Conservation (phyloP, 2,329 filamentous ascomycete genomes). For the Trichoderma aggressivum region DNA sequence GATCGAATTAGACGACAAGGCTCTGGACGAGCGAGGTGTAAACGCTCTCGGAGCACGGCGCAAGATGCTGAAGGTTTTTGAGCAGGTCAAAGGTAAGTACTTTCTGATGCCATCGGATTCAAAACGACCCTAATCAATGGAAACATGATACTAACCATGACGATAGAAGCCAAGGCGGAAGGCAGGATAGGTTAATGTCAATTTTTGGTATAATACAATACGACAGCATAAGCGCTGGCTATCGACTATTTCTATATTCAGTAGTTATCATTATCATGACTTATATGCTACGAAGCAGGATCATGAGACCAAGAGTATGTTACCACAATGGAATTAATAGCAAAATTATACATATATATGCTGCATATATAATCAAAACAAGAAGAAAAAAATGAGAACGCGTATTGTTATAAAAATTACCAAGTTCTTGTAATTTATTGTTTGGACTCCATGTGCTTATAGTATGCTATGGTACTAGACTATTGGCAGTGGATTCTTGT, state of each 20-base stretch:
- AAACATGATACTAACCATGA: slow-evolving; percentile 22
- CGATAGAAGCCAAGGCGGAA: slow-evolving; percentile 65
- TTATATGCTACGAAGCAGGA: slow-evolving; percentile 4
- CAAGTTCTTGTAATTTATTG: neutral
- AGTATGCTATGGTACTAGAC: neutral
- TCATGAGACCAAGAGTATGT: slow-evolving; percentile 6
- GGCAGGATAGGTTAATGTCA: slow-evolving; percentile 58
- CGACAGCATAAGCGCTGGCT: slow-evolving; percentile 4
- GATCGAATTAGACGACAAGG: slow-evolving; percentile 87
- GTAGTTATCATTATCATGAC: neutral
- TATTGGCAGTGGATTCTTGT: neutral
- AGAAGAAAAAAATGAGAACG: neutral
- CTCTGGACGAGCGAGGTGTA: slow-evolving; percentile 86
- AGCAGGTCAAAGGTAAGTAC: slow-evolving; percentile 75
- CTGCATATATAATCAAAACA: neutral
- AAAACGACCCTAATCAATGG: neutral
- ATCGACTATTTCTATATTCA: neutral
- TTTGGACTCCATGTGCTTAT: neutral
- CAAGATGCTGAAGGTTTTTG: slow-evolving; percentile 99
- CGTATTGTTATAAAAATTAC: no score
- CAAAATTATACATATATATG: neutral
- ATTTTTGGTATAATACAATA: neutral
- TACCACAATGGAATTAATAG: neutral
- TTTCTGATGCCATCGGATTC: neutral
- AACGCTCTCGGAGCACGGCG: slow-evolving; percentile 91